Evolutionary conservation across 2,329 filamentous ascomycete species (phyloP), one percentile per base, ranked within the genome.

Genomic region (Orbilia quercus): DNA sequence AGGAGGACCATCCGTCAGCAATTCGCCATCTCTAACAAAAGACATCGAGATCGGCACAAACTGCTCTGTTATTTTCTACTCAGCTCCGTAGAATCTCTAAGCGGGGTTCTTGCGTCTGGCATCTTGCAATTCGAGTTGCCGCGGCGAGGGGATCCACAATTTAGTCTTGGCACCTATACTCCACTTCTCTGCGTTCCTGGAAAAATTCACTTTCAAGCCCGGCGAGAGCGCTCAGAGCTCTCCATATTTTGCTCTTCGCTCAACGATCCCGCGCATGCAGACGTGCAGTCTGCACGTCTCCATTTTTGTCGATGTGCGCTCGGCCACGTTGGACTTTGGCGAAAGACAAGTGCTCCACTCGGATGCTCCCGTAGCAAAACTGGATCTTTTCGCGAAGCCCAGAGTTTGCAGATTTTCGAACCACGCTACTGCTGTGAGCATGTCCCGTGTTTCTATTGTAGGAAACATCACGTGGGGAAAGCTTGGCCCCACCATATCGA

Each of bases 381-480:
- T 28, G 20, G 45, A 18, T 64, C 53, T 60, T 42, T 53, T 71
- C 36, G 66, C 66, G 53, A 70, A 55, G 65, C 42, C 14, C 18
- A 16, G 28, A 53, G 54, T 38, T 48, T 62, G 40, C 65, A 60
- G 42, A 31, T 54, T 28, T 14, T 60, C 47, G 55, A 62, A 57
- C 48, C 40, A 48, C 48, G 42, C 31, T 50, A 38, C 57, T 50
- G 53, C 47, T 69, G 64, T 60, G 51, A 70, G 55, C 57, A 54
- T 36, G 31, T 54, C 66, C 66, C 66, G 66, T 71, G 66, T 71
- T 71, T 64, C 66, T 71, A 71, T 71, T 71, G 66, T 71, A 53
- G 44, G 67, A 53, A 71, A 64, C 59, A 59, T 54, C 67, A 72
- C 67, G 67, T 72, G 67, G 44, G 44, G 36, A 44, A 53, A 38